phyloP scores from a whole-genome alignment of 345 rosid species.

The Luvunga scandens region DNA sequence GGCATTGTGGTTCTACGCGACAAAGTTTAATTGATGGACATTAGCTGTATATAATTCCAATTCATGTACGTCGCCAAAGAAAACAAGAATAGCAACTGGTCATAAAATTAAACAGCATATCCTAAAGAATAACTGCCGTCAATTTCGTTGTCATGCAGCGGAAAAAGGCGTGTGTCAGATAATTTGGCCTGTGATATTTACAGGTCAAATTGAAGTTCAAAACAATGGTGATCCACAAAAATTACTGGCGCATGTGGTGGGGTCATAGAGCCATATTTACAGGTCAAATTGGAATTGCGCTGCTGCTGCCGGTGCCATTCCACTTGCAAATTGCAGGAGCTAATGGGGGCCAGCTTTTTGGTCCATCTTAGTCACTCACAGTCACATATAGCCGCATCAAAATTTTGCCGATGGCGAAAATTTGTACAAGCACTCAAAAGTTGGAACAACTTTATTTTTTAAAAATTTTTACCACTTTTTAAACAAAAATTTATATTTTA shows the following conservation, averaged over 20 bases:
- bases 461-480: no score
- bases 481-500: no score
- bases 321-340: background rate
- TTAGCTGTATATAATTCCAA: background rate
- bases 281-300: no score
- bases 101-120: background rate
- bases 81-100: background rate
- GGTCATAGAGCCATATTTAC: background rate
- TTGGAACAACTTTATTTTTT: no score
- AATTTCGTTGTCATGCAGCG: background rate
- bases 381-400: background rate
- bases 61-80: background rate
- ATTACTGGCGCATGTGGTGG: background rate
- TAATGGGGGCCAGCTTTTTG: background rate
- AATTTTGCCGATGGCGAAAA: no score
- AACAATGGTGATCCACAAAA: background rate
- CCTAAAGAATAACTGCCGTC: background rate
- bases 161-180: background rate
- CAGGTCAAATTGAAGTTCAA: background rate
- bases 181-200: background rate
- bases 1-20: background rate
- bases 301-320: background rate
- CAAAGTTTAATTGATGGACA: background rate
- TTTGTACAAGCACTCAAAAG: background rate
- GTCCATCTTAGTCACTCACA: background rate